Evolutionary conservation across 2,329 filamentous ascomycete genomes (phyloP), one percentile per base, ranked within the genome.

Genomic region (Stagonosporopsis rhizophila): DNA sequence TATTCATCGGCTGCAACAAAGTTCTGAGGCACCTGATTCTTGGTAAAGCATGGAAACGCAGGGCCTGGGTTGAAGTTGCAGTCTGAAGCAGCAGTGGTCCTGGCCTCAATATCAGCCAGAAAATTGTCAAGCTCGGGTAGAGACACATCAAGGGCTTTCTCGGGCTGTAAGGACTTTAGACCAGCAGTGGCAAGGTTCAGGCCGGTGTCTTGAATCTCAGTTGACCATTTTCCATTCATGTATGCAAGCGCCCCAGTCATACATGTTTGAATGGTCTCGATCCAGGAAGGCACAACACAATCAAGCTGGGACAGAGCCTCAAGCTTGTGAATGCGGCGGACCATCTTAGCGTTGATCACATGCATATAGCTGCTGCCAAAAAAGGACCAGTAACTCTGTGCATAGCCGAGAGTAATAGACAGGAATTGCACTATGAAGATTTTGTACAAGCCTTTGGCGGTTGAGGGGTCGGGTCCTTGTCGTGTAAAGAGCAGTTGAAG

Each of bases 371-470:
- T 34, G 1, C 66, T 58, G 0, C 70, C 67, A 1, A 45, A 17
- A 0, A 20, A 37, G 8, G 52, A 0, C 42, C 51, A 58, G 9
- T 58, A 5, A 0, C 11, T 9, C 15, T 39, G 49, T 1, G 51
- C 57, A 44, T 46, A 6, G 4, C 46, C 32, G 4, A 66, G 61
- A 9, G 61, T 6, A 83, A 84, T 70, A 82, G 72, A 53, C 66
- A 83, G 75, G 60, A 83, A 71, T 19, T 77, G 81, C 0, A 80
- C 41, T 79, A 86, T 83, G 59, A 82, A 82, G 0, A 64, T 56
- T 54, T 87, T 87, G 71, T 85, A 87, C 53, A 50, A 8, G 6
- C 40, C 35, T 3, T 57, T 23, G 0, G 20, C n/a, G 19, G 42
- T 17, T 1, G 27, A 40, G 1, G 2, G 23, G 1, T 41, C 32